A percentile compares a stretch with the other conserved stretches of the same genome.
These are phyloP conservation scores for Apiospora aurea DNA, from an alignment of 2,329 filamentous ascomycete genomes.

Conservation along the genomic window DNA sequence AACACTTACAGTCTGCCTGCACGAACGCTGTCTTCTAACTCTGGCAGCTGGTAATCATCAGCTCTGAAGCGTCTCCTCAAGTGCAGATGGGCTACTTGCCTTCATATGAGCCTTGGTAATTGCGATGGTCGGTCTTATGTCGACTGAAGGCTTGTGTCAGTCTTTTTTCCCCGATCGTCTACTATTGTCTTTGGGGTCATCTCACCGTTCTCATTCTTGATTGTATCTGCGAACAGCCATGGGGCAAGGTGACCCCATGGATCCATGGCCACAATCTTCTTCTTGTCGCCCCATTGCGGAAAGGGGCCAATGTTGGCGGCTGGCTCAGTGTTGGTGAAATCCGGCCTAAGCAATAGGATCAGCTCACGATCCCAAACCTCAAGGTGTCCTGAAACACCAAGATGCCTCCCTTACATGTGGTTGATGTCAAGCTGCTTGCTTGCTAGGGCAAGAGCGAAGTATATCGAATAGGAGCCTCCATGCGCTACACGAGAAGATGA, in stretches of 20 bases:
- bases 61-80: constrained; percentile 7
- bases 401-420: constrained; percentile 63
- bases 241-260: constrained; percentile 88
- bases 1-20: constrained; percentile 71
- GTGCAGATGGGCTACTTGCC: constrained; percentile 39
- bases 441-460: constrained; percentile 91
- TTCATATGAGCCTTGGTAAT: constrained; percentile 95
- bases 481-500: constrained; percentile 36
- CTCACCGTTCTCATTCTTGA: constrained; percentile 74
- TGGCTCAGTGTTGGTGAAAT: constrained; percentile 84
- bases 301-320: constrained; percentile 90
- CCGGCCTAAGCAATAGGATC: constrained; percentile 50
- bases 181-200: constrained; percentile 8
- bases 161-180: neutral
- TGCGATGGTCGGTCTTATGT: constrained; percentile 89
- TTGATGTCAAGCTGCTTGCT: constrained; percentile 86
- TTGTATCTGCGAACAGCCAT: constrained; percentile 81
- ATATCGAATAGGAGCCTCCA: constrained; percentile 95
- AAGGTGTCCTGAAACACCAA: too few species aligned
- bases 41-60: constrained; percentile 67
- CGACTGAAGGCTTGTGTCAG: constrained; percentile 55
- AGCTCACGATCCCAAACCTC: neutral
- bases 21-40: constrained; percentile 87
- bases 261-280: constrained; percentile 98
- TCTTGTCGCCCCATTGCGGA: constrained; percentile 84